A percentile compares a stretch with the other conserved stretches of the same genome.
Evolutionary conservation across 192 early-diverging fungal species (phyloP).

Genomic region (Entomortierella beljakovae): DNA sequence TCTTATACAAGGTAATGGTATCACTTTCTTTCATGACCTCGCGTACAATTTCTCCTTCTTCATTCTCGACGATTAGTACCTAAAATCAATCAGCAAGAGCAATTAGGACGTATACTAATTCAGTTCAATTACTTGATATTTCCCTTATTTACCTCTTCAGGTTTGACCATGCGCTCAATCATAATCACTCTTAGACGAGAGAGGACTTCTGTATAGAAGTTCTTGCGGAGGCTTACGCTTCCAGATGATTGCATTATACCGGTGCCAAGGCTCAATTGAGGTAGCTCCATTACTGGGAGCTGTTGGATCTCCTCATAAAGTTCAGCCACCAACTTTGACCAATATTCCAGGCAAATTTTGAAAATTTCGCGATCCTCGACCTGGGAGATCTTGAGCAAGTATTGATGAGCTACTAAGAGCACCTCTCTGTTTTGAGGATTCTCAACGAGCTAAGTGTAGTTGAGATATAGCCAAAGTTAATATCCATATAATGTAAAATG

Average conservation of each 20-base stretch:
- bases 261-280: slow-evolving; percentile 71
- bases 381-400: slow-evolving; percentile 89
- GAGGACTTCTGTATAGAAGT: slow-evolving; percentile 88
- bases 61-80: slow-evolving; percentile 97
- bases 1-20: slow-evolving; percentile 98
- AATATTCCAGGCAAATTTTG: slow-evolving; percentile 98
- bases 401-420: slow-evolving; percentile 85
- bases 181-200: slow-evolving; percentile 91
- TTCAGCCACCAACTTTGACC: slow-evolving; percentile 90
- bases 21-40: slow-evolving; percentile 98
- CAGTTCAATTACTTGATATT: not conserved
- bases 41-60: slow-evolving; percentile 99
- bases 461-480: no score
- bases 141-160: slow-evolving; percentile 85
- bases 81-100: slow-evolving; percentile 16
- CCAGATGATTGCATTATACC: slow-evolving; percentile 56
- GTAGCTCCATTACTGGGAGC: slow-evolving; percentile 62
- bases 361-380: slow-evolving; percentile 98
- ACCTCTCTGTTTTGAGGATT: slow-evolving; percentile 64
- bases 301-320: slow-evolving; percentile 89
- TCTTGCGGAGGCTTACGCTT: slow-evolving; percentile 71
- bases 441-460: slow-evolving; percentile 62
- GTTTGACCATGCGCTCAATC: slow-evolving; percentile 99
- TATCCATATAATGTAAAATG: not conserved
- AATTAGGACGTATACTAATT: not conserved